Conservation (phyloP, 352 stramenopile genomes). For the Globisporangium yorkense region DNA sequence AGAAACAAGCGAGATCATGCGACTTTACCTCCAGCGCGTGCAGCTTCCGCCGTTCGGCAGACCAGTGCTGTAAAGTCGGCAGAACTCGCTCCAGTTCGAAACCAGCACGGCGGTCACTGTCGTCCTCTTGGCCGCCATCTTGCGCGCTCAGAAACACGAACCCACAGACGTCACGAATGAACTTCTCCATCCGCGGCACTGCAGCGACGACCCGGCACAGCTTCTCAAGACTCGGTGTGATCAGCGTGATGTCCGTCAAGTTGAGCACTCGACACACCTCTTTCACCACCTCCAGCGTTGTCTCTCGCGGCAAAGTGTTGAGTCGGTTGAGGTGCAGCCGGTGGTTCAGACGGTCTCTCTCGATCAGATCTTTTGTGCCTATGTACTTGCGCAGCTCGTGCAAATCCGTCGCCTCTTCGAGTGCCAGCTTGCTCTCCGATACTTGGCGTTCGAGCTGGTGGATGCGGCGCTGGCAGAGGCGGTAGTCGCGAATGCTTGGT, state of each 20-base stretch:
- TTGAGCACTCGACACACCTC: slow-evolving; percentile 79
- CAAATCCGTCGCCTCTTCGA: slow-evolving; percentile 72
- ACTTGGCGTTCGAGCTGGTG: slow-evolving; percentile 75
- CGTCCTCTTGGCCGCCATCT: slow-evolving; percentile 10
- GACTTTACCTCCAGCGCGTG: slow-evolving; percentile 43
- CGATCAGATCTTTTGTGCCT: slow-evolving; percentile 73
- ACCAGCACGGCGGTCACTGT: slow-evolving; percentile 13
- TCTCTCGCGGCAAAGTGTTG: slow-evolving; percentile 72
- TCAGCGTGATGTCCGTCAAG: slow-evolving; percentile 77
- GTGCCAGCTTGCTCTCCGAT: slow-evolving; percentile 57
- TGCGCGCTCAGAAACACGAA: slow-evolving; percentile 57
- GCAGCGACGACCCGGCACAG: slow-evolving; percentile 73
- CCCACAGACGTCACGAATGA: slow-evolving; percentile 80
- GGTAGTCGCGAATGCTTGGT: slow-evolving; percentile 80
- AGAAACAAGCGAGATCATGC: background rate
- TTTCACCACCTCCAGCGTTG: slow-evolving; percentile 74
- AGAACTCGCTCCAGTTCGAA: slow-evolving; percentile 72
- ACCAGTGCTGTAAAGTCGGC: slow-evolving; percentile 68
- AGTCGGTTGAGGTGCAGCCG: slow-evolving; percentile 71
- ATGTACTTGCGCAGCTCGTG: slow-evolving; percentile 79
- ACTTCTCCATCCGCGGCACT: slow-evolving; percentile 81
- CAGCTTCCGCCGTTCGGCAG: slow-evolving; percentile 43
- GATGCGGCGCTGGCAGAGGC: slow-evolving; percentile 61
- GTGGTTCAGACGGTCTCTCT: slow-evolving; percentile 75
- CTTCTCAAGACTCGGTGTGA: slow-evolving; percentile 73